Evolutionary conservation across 768 basidiomycete genomes (phyloP), one percentile per base, ranked within the genome.

Genomic region (Collybia mongolica): DNA sequence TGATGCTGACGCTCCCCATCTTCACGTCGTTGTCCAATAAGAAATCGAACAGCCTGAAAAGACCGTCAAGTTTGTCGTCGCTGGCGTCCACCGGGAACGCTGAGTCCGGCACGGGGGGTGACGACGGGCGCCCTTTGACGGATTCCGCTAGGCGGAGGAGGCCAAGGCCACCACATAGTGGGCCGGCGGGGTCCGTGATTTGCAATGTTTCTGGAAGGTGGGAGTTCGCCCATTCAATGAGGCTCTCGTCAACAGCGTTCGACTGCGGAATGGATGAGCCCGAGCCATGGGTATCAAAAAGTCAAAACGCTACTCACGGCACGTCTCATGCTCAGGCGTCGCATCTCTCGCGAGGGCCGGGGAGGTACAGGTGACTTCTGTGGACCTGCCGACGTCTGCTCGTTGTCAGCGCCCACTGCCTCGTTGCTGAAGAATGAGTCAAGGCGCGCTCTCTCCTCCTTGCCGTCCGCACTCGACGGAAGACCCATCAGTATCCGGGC

Each of bases 1-100:
- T 96, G 69, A 97, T 95, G 59, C 90, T 93, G 26, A 98, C 87
- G 53, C 84, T 82, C 7, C 90, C 94, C 75, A 96, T 90, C 70
- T 88, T 88, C 50, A 95, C 84, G 43, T 93, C 93, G 53, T 93
- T 91, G 59, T 95, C 93, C 41, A 98, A 78, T 48, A 97, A 69
- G 68, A 92, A 94, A 68, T 98, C 95, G 69, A 97, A 96, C 48
- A 96, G 71, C 49, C 81, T 77, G 73, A 96, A 94, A 23, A 96
- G 72, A 14, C 93, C 92, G 22, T 93, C 90, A 12, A 96, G 72
- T 56, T 88, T 90, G 56, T 95, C 88, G 61, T 93, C 88, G 53
- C 75, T 73, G 11, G 78, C 68, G 36, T 78, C 79, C 7, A 72
- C 64, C 2, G 87, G 87, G 73, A 96, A 97, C 0, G 86, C 84